phyloP scores from a whole-genome alignment of 2,329 filamentous ascomycete species.

The Exophiala alcalophila region DNA sequence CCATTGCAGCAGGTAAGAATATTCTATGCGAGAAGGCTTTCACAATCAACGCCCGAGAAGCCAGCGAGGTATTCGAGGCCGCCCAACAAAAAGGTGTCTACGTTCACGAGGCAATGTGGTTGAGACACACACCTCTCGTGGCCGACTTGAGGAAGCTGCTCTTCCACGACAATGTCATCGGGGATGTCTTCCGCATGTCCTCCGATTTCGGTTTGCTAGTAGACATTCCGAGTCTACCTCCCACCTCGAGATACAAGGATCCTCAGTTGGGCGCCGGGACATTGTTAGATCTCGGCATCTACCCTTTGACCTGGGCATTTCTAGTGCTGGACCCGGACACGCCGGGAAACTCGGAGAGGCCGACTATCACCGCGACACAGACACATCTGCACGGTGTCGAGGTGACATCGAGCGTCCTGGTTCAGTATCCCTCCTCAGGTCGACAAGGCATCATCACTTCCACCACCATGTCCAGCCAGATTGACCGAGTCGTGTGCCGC shows the following conservation, averaged over 20 bases:
- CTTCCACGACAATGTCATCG: slow-evolving; percentile 48
- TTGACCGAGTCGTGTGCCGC: slow-evolving; percentile 12
- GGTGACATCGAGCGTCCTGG: slow-evolving; percentile 38
- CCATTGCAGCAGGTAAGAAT: slow-evolving; percentile 45
- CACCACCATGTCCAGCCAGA: slow-evolving; percentile 31
- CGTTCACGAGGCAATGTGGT: slow-evolving; percentile 74
- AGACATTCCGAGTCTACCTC: slow-evolving; percentile 14
- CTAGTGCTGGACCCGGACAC: slow-evolving; percentile 75
- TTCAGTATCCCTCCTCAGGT: slow-evolving; percentile 41
- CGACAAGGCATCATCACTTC: slow-evolving; percentile 46
- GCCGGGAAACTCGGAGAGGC: slow-evolving; percentile 60
- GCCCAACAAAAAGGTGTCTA: slow-evolving; percentile 68
- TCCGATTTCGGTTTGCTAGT: slow-evolving; percentile 47
- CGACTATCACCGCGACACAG: slow-evolving; percentile 61
- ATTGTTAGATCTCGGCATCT: slow-evolving; percentile 80
- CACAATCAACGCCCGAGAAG: slow-evolving; percentile 76
- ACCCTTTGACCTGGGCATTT: slow-evolving; percentile 87
- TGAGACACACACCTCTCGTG: slow-evolving; percentile 79
- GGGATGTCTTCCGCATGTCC: slow-evolving; percentile 55
- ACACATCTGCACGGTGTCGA: slow-evolving; percentile 33
- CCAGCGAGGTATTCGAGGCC: slow-evolving; percentile 66
- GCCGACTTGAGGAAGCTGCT: slow-evolving; percentile 59
- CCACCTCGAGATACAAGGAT: slow-evolving; percentile 60
- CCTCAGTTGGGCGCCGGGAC: slow-evolving; percentile 76
- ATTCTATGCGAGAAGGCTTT: slow-evolving; percentile 76